Evolutionary conservation across 345 rosid species (phyloP).

Genomic region (Atalantia buxifolia): DNA sequence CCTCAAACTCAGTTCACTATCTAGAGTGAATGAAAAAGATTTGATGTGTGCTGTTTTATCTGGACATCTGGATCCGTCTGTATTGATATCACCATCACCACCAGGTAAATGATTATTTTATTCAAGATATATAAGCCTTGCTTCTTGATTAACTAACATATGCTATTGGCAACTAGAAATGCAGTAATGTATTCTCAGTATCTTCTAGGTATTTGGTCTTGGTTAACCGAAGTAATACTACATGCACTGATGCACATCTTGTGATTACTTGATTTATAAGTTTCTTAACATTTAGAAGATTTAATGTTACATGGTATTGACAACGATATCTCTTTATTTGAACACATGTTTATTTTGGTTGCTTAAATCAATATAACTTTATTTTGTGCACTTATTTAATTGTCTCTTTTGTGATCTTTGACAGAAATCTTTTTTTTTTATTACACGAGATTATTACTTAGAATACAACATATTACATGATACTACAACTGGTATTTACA

Average conservation of each 20-base stretch:
- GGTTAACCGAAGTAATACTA: neutral
- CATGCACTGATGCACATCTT: neutral
- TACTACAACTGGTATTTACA: too few relatives aligned
- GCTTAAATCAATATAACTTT: neutral
- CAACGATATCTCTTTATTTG: neutral
- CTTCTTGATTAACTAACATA: neutral
- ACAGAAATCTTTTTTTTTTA: too few relatives aligned
- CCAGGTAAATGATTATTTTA: conserved; percentile 42
- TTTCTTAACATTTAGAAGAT: neutral
- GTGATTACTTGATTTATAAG: neutral
- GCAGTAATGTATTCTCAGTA: neutral
- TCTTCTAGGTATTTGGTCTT: neutral
- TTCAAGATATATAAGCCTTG: conserved; percentile 3
- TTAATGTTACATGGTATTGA: neutral
- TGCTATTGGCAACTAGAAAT: neutral
- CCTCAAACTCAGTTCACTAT: conserved; percentile 49
- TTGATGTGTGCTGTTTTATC: conserved; percentile 63
- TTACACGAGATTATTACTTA: too few relatives aligned
- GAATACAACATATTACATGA: too few relatives aligned
- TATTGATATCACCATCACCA: conserved; percentile 51
- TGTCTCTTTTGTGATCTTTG: neutral
- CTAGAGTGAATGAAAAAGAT: conserved; percentile 66
- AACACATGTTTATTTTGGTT: neutral
- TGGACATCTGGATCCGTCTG: conserved; percentile 57
- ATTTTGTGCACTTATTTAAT: neutral